A percentile compares a stretch with the other conserved stretches of the same genome.
These are phyloP conservation scores for Neurospora cerealis DNA, from an alignment of 495 filamentous ascomycete species.

Conservation along the genomic window DNA sequence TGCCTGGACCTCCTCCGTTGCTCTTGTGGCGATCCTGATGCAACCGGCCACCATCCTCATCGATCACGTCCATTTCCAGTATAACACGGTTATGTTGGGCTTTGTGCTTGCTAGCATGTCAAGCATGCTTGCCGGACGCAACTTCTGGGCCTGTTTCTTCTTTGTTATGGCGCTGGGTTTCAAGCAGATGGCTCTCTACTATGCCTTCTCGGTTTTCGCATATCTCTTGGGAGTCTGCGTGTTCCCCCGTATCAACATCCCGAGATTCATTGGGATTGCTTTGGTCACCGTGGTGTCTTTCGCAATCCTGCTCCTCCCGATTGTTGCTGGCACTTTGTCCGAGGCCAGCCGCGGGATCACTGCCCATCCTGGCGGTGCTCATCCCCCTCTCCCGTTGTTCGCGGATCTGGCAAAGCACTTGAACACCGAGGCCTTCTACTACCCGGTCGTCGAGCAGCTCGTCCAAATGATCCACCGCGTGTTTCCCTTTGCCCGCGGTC, in stretches of 20 bases:
- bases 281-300: constrained; percentile 64
- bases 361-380: constrained; percentile 34
- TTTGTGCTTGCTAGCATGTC: constrained; percentile 77
- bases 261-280: constrained; percentile 64
- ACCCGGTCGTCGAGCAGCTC: constrained; percentile 62
- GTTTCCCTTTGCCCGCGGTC: constrained; percentile 85
- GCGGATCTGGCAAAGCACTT: constrained; percentile 47
- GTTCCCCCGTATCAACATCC: constrained; percentile 58
- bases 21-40: constrained; percentile 81
- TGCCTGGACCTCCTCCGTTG: constrained; percentile 71
- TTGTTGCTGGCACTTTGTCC: constrained; percentile 54
- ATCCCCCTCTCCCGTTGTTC: constrained; percentile 48
- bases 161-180: constrained; percentile 90
- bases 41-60: constrained; percentile 88
- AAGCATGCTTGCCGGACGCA: constrained; percentile 72
- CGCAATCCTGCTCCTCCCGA: constrained; percentile 59
- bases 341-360: constrained; percentile 46
- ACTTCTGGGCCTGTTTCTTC: constrained; percentile 82
- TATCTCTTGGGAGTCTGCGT: constrained; percentile 82
- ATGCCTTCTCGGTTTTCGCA: constrained; percentile 83
- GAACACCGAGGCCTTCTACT: constrained; percentile 55
- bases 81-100: constrained; percentile 96
- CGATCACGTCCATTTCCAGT: constrained; percentile 98
- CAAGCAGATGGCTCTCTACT: constrained; percentile 99
- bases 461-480: constrained; percentile 78